phyloP scores from a whole-genome alignment of 2,329 filamentous ascomycete genomes.

The Dactylellina sp. region DNA sequence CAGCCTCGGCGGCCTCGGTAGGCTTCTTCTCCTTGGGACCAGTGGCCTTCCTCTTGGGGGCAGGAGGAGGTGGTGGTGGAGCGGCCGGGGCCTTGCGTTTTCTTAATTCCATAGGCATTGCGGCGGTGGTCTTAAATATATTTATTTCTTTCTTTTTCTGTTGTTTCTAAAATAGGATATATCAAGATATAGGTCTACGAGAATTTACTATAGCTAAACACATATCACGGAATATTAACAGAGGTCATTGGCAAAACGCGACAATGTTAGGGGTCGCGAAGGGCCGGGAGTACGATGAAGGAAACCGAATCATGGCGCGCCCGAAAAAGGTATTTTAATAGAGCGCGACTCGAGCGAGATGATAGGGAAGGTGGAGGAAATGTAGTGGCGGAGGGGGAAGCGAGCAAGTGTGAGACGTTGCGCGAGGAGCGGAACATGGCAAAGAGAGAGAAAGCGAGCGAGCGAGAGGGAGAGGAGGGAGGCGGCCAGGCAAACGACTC shows the following conservation, averaged over 20 bases:
- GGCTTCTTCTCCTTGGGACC: constrained; percentile 58
- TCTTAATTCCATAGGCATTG: constrained; percentile 71
- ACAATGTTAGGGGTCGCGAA: background rate
- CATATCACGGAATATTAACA: constrained; percentile 22
- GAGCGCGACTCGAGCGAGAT: constrained; percentile 18
- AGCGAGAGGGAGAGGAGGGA: no score
- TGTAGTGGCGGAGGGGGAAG: constrained; percentile 18
- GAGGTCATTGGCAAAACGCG: constrained; percentile 11
- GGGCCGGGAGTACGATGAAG: background rate
- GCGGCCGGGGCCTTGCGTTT: constrained; percentile 72
- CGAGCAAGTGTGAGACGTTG: constrained; percentile 46
- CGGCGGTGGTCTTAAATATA: constrained; percentile 16
- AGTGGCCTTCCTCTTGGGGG: constrained; percentile 66
- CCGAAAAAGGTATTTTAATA: constrained; percentile 11
- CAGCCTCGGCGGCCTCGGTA: constrained; percentile 20
- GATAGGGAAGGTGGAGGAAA: background rate
- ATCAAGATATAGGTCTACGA: constrained; percentile 17
- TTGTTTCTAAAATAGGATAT: constrained; percentile 1
- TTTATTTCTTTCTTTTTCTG: constrained; percentile 14
- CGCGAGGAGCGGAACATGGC: constrained; percentile 14
- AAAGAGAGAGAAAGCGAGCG: constrained; percentile 16
- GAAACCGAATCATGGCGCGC: background rate
- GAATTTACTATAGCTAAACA: constrained; percentile 9
- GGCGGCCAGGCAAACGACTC: no score
- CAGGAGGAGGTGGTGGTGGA: constrained; percentile 66